These are phyloP conservation scores for Termitomyces sp. DNA, from an alignment of 768 basidiomycete species.

Conservation along the genomic window DNA sequence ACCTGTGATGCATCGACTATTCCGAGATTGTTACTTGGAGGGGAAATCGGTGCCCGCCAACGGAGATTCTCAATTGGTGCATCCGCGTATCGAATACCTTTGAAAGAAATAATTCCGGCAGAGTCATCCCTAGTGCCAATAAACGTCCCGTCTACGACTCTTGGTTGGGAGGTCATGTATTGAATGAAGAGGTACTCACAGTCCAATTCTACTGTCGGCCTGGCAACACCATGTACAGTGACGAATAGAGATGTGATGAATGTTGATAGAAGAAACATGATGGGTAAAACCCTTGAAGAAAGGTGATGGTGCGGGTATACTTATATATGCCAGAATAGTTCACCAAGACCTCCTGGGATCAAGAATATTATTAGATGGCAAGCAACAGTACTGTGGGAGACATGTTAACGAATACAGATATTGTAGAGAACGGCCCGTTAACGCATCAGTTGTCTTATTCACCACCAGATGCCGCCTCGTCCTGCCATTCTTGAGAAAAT, in stretches of 20 bases:
- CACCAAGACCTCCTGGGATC: too few relatives aligned
- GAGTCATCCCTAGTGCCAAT: constrained; percentile 24
- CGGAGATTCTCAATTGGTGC: constrained; percentile 35
- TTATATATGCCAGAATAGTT: too few relatives aligned
- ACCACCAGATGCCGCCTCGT: too few relatives aligned
- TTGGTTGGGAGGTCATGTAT: background rate
- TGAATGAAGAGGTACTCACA: background rate
- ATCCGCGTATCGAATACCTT: constrained; percentile 39
- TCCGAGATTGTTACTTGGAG: constrained; percentile 31
- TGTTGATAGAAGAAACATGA: background rate
- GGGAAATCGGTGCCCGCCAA: constrained; percentile 34
- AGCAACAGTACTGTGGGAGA: too few relatives aligned
- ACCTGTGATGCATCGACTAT: constrained; percentile 31
- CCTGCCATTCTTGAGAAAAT: too few relatives aligned
- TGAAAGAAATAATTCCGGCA: constrained; percentile 30
- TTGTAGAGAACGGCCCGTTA: too few relatives aligned
- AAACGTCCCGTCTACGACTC: constrained; percentile 23
- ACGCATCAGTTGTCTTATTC: too few relatives aligned
- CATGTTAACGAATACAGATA: too few relatives aligned
- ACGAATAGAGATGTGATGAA: background rate
- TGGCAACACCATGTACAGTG: background rate
- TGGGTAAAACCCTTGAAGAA: background rate
- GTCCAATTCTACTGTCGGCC: background rate
- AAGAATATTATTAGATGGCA: too few relatives aligned
- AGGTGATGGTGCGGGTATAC: background rate